These are phyloP conservation scores for Zymoseptoria brevis DNA, from an alignment of 2,329 filamentous ascomycete species.

Conservation along the genomic window DNA sequence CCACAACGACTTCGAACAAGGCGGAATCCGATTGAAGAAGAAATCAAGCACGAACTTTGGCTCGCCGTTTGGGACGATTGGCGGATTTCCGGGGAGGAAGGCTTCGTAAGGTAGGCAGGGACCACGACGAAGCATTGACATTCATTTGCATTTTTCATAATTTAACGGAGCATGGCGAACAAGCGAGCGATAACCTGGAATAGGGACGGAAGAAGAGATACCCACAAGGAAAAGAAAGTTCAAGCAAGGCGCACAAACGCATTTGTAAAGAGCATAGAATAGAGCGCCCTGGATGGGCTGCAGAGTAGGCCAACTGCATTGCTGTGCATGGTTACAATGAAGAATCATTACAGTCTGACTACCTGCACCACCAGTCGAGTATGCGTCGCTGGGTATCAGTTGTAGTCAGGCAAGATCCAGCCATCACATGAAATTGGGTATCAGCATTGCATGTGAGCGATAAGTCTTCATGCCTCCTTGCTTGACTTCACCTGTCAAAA, in stretches of 20 bases:
- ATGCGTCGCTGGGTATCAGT: background rate
- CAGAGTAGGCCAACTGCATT: background rate
- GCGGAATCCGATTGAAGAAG: conserved; percentile 31
- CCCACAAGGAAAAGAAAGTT: too few relatives aligned
- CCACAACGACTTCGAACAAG: conserved; percentile 24
- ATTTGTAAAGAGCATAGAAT: too few relatives aligned
- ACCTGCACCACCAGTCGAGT: background rate
- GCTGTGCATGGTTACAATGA: background rate
- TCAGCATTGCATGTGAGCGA: background rate
- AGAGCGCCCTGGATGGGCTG: too few relatives aligned
- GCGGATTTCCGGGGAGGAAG: conserved; percentile 21
- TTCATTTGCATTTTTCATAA: too few relatives aligned
- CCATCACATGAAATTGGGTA: background rate
- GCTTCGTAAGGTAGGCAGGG: conserved; percentile 2
- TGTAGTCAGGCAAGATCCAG: background rate
- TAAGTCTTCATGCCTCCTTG: background rate
- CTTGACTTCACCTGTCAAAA: background rate
- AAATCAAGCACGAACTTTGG: conserved; percentile 31
- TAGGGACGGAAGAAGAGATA: too few relatives aligned
- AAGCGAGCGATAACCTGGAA: too few relatives aligned
- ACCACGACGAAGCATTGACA: too few relatives aligned
- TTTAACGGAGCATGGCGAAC: too few relatives aligned
- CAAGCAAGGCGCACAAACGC: too few relatives aligned
- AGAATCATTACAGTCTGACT: background rate
- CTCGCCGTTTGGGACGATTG: conserved; percentile 29